phyloP scores from a whole-genome alignment of 768 basidiomycete species.

The Hygrophorus russula region DNA sequence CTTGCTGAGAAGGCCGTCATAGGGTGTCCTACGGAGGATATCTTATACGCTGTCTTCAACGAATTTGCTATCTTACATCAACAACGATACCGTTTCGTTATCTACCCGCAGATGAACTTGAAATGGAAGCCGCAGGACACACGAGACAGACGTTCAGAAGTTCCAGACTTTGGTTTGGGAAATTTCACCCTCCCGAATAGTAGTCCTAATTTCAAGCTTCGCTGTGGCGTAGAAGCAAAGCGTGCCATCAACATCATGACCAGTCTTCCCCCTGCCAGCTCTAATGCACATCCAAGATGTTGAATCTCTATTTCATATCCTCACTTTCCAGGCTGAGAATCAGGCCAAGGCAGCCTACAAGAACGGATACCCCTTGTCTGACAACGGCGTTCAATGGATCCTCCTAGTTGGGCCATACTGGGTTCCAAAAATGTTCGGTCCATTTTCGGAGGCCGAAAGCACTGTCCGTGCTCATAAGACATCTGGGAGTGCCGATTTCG shows the following conservation, averaged over 20 bases:
- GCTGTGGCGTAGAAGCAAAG: constrained; percentile 7
- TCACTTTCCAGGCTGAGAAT: constrained; percentile 6
- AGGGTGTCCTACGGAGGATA: background rate
- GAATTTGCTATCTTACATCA: constrained; percentile 2
- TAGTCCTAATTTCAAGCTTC: constrained; percentile 3
- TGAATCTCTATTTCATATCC: background rate
- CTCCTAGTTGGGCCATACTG: constrained; percentile 7
- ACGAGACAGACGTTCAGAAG: constrained; percentile 2
- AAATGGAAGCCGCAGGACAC: constrained; percentile 6
- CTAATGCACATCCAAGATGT: background rate
- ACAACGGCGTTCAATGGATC: constrained; percentile 3
- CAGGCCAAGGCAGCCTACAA: constrained; percentile 5
- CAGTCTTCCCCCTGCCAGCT: background rate
- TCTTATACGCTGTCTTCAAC: constrained; percentile 6
- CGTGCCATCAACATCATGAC: background rate
- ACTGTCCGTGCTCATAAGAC: constrained; percentile 5
- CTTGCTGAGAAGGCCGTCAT: constrained; percentile 3
- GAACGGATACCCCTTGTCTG: constrained; percentile 4
- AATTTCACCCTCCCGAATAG: constrained; percentile 4
- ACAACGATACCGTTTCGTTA: constrained; percentile 1
- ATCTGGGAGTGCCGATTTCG: constrained; percentile 4
- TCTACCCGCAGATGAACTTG: constrained; percentile 6
- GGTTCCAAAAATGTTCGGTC: constrained; percentile 2
- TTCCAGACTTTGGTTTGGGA: constrained; percentile 5
- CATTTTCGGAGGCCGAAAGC: constrained; percentile 5